Base-by-base conservation (phyloP, 192 early-diverging fungal species). In the Rhizophagus prolifer region DNA sequence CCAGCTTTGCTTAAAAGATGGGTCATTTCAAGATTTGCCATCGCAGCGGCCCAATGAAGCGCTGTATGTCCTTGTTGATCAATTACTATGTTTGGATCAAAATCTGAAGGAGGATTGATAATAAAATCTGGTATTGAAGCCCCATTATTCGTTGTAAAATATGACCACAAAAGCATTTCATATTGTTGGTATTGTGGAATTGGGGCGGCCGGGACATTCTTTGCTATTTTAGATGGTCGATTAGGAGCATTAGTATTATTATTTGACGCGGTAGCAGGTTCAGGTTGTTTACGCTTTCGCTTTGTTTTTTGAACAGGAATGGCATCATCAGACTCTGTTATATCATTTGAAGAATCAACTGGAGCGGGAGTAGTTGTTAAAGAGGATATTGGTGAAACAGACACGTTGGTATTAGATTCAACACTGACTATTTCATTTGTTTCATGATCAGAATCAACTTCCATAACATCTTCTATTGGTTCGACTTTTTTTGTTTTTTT, bases 61-160 rank as follows among this genome's bases (percentile, higher is more conserved):
- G 94, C 86, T 1, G 95, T 95, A 81, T 99, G 96, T 6, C 95
- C 97, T 68, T 95, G 95, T 62, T 99, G 97, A 73, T 99, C 98
- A 61, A 99, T 95, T 23, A 92, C 86, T 5, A 92, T 78, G 80
- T 96, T 89, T 34, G 96, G 84, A 83, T 98, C 91, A 21, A 95
- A 82, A 60, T 97, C 91, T 0, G 81, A 21, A 8, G 88, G 88
- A 19, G 86, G 85, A 46, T 86, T 58, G 6, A 83, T 70, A 62
- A 90, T 76, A 36, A 92, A 84, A 6, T 86, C 83, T 4, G 90
- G 91, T 7, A 90, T 75, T 19, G 73, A 63, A n/a, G 62, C 60
- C 9, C 79, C 80, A 68, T 89, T 91, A 68, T 89, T 91, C 2
- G 84, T 76, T 28, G 84, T 69, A 46, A 86, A 85, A 63, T 82